A percentile compares a stretch with the other conserved stretches of the same genome.
These are phyloP conservation scores for Malassezia caprae DNA, from an alignment of 1,284 basidiomycete species.

Conservation along the genomic window DNA sequence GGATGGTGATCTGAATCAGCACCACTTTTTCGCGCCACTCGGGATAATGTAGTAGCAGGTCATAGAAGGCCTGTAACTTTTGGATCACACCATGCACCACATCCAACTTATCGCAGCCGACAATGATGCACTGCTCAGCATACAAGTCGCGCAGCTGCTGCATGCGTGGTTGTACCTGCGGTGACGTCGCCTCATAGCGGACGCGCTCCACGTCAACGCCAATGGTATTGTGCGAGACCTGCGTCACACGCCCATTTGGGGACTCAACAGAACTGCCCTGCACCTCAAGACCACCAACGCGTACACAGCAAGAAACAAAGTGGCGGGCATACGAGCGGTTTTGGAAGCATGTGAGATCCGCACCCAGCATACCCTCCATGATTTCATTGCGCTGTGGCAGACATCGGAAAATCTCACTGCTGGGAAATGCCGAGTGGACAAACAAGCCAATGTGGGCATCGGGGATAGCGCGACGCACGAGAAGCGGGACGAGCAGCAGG, in stretches of 20 bases:
- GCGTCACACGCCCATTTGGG: slow-evolving; percentile 72
- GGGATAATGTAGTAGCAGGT: slow-evolving; percentile 82
- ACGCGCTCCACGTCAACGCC: slow-evolving; percentile 93
- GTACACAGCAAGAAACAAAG: slow-evolving; percentile 85
- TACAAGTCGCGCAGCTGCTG: slow-evolving; percentile 75
- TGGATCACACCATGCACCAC: slow-evolving; percentile 95
- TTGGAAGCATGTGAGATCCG: slow-evolving; percentile 91
- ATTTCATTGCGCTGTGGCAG: slow-evolving; percentile 77
- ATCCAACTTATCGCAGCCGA: slow-evolving; percentile 96
- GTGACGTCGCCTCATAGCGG: slow-evolving; percentile 64
- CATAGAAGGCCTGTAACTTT: slow-evolving; percentile 93
- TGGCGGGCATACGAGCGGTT: slow-evolving; percentile 92
- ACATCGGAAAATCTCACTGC: slow-evolving; percentile 88
- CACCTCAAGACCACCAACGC: slow-evolving; percentile 90
- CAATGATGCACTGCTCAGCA: slow-evolving; percentile 94
- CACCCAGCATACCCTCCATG: slow-evolving; percentile 93
- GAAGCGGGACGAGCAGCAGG: slow-evolving; percentile 74
- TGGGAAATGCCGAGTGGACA: slow-evolving; percentile 94
- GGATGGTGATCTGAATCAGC: slow-evolving; percentile 74
- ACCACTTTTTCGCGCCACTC: slow-evolving; percentile 83
- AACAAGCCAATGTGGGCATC: slow-evolving; percentile 76
- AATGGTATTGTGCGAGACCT: slow-evolving; percentile 83
- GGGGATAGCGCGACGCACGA: slow-evolving; percentile 67
- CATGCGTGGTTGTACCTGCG: slow-evolving; percentile 79
- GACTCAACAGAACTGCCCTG: slow-evolving; percentile 70